Base-by-base conservation (phyloP, 2,329 filamentous ascomycete species). In the Pezicula carpinea region DNA sequence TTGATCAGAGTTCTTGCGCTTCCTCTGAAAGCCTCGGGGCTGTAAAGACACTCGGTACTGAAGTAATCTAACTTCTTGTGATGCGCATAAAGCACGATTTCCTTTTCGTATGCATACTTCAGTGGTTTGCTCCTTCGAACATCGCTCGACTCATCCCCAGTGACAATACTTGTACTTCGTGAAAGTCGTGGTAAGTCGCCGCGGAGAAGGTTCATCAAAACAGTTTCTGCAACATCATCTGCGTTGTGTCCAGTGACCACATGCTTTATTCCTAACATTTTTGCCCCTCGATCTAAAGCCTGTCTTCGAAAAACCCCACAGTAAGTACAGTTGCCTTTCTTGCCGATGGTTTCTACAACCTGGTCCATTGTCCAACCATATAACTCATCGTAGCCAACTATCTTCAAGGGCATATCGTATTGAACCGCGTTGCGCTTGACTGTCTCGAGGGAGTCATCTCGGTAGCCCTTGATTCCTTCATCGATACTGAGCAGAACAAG, bases 361-460 rank as follows among this genome's bases (percentile, higher is more conserved):
- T 97, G 89, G 62, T 99, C 93, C 93, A 99, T 99, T 1, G 91
- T 96, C 93, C 93, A 99, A 7, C 92, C 93, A 65, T 99, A 99
- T 8, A 99, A 74, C 61, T 96, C 87, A 45, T 85, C 85, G 61
- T 99, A 99, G 42, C 92, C 90, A 42, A 99, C 82, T 47, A 99
- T 95, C 58, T 89, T 88, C 41, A 99, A 72, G 0, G 87, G 82
- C 85, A 99, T 95, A 1, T 85, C 82, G 68, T 97, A 96, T 66
- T 97, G 90, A 11, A 79, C 66, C 0, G 91, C 88, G 66, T 99
- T 97, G 50, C 92, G 77, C 75, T 96, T 96, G 39, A 99, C 93
- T 0, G 93, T 97, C 69, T 97, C 91, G 15, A 99, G 73, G 41
- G 88, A 95, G 68, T 99, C 93, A 64, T 99, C 95, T 51, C 95